phyloP scores from a whole-genome alignment of 345 rosid genomes.

The Rubroshorea leprosula region DNA sequence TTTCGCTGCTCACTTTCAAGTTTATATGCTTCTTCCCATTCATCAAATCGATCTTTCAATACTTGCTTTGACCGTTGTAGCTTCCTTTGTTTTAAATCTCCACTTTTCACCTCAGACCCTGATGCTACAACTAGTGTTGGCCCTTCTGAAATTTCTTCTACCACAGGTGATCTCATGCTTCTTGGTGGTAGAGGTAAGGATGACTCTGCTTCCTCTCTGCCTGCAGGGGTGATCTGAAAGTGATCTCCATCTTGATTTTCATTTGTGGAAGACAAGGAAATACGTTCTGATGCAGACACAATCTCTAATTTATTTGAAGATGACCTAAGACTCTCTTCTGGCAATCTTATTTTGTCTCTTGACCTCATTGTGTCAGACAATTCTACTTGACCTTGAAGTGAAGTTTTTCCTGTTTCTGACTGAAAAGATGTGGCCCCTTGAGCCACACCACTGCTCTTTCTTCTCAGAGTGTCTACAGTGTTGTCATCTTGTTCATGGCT shows the following conservation, averaged over 20 bases:
- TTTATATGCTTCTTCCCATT: constrained; percentile 92
- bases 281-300: constrained; percentile 28
- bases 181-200: constrained; percentile 32
- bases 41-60: constrained; percentile 70
- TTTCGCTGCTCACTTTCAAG: constrained; percentile 63
- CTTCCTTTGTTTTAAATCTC: constrained; percentile 51
- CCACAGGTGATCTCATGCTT: constrained; percentile 31
- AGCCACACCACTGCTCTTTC: constrained; percentile 28
- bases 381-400: constrained; percentile 33
- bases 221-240: constrained; percentile 24
- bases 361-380: constrained; percentile 20
- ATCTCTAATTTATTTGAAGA: constrained; percentile 34
- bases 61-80: constrained; percentile 72
- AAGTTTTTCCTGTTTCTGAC: constrained; percentile 28
- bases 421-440: constrained; percentile 35
- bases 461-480: constrained; percentile 42
- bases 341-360: constrained; percentile 28
- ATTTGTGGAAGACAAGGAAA: constrained; percentile 37
- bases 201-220: constrained; percentile 26
- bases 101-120: constrained; percentile 29
- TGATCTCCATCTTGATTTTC: constrained; percentile 27
- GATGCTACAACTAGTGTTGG: constrained; percentile 34
- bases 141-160: constrained; percentile 33
- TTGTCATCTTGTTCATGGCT: constrained; percentile 71
- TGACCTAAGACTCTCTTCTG: constrained; percentile 28